These are phyloP conservation scores for Climacium dendroides DNA, from an alignment of 225 moss, liverwort and hornwort species.

Conservation along the genomic window DNA sequence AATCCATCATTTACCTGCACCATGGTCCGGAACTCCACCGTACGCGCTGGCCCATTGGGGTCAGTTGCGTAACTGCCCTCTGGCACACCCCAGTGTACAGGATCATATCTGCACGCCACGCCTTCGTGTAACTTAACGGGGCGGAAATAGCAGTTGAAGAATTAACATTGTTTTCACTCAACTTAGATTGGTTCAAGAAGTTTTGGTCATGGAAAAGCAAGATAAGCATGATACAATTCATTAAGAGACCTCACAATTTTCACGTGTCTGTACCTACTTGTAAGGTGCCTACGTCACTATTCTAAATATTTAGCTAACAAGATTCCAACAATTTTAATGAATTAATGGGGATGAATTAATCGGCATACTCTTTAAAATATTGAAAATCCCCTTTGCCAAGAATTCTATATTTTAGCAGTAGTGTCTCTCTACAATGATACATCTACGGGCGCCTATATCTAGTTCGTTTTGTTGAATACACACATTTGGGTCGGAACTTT, in stretches of 20 bases:
- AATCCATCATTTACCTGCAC: slow-evolving; percentile 40
- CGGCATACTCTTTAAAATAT: not conserved
- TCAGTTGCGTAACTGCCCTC: slow-evolving; percentile 88
- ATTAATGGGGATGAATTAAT: not conserved
- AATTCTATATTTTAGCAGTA: not conserved
- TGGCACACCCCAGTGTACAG: slow-evolving; percentile 90
- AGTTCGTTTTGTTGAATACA: not conserved
- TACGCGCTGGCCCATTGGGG: slow-evolving; percentile 63
- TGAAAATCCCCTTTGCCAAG: not conserved
- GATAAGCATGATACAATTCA: not conserved
- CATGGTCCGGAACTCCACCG: slow-evolving; percentile 81
- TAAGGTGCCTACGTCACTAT: not conserved
- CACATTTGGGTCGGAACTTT: not conserved
- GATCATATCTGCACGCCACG: slow-evolving; percentile 60
- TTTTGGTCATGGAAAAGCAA: not conserved
- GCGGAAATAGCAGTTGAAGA: not conserved
- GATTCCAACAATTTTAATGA: not conserved
- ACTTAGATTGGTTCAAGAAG: not conserved
- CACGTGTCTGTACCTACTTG: not conserved
- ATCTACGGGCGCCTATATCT: not conserved
- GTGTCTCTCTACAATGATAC: not conserved
- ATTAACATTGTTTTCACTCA: not conserved
- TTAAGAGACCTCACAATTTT: not conserved
- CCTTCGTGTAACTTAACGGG: not conserved
- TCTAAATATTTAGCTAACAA: not conserved